Conservation (phyloP, 257 asterid genomes). For the Fraxinus pennsylvanica region DNA sequence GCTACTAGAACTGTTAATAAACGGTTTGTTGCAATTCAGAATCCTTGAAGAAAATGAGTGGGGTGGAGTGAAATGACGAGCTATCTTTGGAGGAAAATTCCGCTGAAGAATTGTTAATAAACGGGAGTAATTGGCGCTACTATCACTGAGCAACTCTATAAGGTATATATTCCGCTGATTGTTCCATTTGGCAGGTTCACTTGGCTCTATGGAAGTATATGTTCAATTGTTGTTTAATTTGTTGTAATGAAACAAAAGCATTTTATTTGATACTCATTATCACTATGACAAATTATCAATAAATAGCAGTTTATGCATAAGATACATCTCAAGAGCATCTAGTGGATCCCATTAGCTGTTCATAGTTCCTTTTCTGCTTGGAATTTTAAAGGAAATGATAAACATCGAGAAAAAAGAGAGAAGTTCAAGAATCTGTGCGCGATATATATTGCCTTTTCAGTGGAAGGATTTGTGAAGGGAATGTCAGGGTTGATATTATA, state of each 20-base stretch:
- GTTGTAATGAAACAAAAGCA: not conserved
- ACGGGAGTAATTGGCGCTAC: conserved; percentile 91
- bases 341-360: not conserved
- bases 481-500: too few relatives aligned
- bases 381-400: not conserved
- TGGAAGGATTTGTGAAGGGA: too few relatives aligned
- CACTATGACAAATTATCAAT: not conserved
- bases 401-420: too few relatives aligned
- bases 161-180: conserved; percentile 41
- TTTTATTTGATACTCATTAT: too few relatives aligned
- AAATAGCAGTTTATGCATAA: not conserved
- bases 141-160: conserved; percentile 75
- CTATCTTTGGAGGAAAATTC: conserved; percentile 83
- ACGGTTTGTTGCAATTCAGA: conserved; percentile 22
- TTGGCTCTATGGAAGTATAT: not conserved
- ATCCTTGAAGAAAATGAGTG: conserved; percentile 15
- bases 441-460: too few relatives aligned
- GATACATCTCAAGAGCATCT: not conserved
- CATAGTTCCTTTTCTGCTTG: not conserved
- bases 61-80: conserved; percentile 45
- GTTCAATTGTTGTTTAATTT: too few relatives aligned
- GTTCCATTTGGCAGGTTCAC: not conserved
- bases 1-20: not conserved
- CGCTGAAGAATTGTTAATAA: conserved; percentile 24
- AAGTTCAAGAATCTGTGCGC: too few relatives aligned